Base-by-base conservation (phyloP, 176 grass and related monocot genomes). In the Zea luxurians region DNA sequence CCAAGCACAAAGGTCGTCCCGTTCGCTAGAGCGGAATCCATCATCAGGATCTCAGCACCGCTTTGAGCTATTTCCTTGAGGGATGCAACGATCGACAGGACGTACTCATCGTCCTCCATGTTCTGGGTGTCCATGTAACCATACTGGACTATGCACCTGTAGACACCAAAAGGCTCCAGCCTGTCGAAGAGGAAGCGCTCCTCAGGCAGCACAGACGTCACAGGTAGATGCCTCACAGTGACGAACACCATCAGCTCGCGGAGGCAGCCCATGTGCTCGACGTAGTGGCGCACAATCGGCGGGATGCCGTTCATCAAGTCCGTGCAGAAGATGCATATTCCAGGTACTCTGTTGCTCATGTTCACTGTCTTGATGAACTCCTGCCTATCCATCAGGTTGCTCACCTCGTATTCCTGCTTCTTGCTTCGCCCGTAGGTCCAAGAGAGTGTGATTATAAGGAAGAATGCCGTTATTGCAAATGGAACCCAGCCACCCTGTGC, bases 361-460 rank as follows among this genome's bases (percentile, higher is more conserved):
- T 40, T 67, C 43, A 86, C 67, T 16, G 83, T 54, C 21, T 76
- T 45, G 34, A 83, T 37, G 44, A 96, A 90, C n/a, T 88, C 87
- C 7, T 86, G 70, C 37, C 40, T 79, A 27, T 83, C 37, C 70
- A 96, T 76, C 83, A 86, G 82, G 46, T 77, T 90, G 2, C 3
- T 55, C 1, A 55, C 75, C 47, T 96, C 93, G 48, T 96, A 96
- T 13, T 90, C 75, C 0, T 65, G 73, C 79, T 90, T 96, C 72
- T 96, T 96, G 68, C 76, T 81, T 78, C 93, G 69, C 47, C 93
- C 93, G 45, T 90, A 96, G 21, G 90, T 92, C 93, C 93, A 96
- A 7, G 90, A 89, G 45, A 88, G 67, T 58, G 90, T 96, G 46
- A 96, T 88, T 40, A 45, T 8, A 48, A 96, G 80, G 71, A 92